Percentiles rank a stretch among this genome's conserved stretches.
Conservation (phyloP, 179 eudicot species). For the Dionaea muscipula region DNA sequence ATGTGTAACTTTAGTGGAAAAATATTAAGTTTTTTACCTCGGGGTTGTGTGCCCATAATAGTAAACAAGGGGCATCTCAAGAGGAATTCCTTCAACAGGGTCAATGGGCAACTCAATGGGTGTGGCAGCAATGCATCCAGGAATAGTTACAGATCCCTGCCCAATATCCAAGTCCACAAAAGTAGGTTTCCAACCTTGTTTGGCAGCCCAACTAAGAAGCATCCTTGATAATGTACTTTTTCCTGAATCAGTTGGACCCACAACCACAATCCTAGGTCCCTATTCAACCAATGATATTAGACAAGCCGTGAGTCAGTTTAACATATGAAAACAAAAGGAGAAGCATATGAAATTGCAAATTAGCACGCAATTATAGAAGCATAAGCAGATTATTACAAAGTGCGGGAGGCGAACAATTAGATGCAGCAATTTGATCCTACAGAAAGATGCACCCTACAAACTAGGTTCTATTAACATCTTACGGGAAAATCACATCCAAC, state of each 20-base stretch:
- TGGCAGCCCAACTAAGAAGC: slow-evolving; percentile 99
- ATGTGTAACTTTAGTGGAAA: too few species aligned
- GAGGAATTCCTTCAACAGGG: slow-evolving; percentile 96
- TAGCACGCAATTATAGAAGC: not conserved
- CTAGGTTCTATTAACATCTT: too few species aligned
- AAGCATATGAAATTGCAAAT: not conserved
- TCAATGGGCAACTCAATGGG: slow-evolving; percentile 98
- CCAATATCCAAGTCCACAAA: slow-evolving; percentile 95
- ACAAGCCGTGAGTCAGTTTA: not conserved
- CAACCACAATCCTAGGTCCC: slow-evolving; percentile 95
- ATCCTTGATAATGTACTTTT: slow-evolving; percentile 88
- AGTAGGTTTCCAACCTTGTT: slow-evolving; percentile 98
- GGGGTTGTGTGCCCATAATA: slow-evolving; percentile 77
- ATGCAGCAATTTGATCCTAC: not conserved
- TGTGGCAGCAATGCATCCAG: slow-evolving; percentile 87
- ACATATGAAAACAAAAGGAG: too few species aligned
- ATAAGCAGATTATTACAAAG: not conserved
- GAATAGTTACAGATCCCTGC: slow-evolving; percentile 86
- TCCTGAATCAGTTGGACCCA: slow-evolving; percentile 96
- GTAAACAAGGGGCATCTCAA: slow-evolving; percentile 93
- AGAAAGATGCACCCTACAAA: too few species aligned
- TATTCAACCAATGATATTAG: slow-evolving; percentile 17
- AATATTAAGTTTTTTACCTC: slow-evolving; percentile 25
- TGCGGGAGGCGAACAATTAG: not conserved
- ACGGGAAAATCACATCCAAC: too few species aligned